These are phyloP conservation scores for Lactifluus rugatus DNA, from an alignment of 768 basidiomycete species.

Conservation along the genomic window DNA sequence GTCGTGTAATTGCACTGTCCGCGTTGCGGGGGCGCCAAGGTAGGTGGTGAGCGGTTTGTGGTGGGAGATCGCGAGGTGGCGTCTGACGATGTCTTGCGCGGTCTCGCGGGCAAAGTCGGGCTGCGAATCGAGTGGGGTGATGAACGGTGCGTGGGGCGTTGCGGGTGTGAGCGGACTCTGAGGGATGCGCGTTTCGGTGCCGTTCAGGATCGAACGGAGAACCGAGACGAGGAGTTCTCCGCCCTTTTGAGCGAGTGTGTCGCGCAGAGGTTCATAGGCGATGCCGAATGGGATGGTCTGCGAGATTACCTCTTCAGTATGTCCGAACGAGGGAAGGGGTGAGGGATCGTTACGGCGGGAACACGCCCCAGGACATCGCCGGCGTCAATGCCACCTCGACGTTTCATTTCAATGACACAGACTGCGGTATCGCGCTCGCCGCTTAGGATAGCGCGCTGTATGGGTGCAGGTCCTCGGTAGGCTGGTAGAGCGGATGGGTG, in stretches of 20 bases:
- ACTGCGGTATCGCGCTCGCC: constrained; percentile 66
- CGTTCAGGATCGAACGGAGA: constrained; percentile 51
- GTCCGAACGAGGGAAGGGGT: neutral
- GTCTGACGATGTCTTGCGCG: constrained; percentile 44
- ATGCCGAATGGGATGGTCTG: constrained; percentile 46
- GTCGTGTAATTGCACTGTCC: constrained; percentile 26
- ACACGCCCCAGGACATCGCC: constrained; percentile 57
- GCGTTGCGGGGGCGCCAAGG: constrained; percentile 20
- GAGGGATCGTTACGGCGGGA: constrained; percentile 37
- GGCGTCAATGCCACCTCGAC: constrained; percentile 59
- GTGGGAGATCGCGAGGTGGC: constrained; percentile 57
- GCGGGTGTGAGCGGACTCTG: constrained; percentile 5
- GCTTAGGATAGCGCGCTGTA: constrained; percentile 72
- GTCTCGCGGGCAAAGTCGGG: constrained; percentile 50
- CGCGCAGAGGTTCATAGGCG: constrained; percentile 47
- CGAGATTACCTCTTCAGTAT: neutral
- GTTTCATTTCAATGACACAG: constrained; percentile 61
- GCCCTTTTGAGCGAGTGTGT: constrained; percentile 49
- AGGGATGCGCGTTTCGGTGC: constrained; percentile 34
- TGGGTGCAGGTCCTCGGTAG: constrained; percentile 87
- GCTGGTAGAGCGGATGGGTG: constrained; percentile 82
- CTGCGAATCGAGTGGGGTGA: constrained; percentile 41
- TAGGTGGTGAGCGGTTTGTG: constrained; percentile 34
- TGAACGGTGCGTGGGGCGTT: constrained; percentile 47
- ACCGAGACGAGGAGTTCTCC: constrained; percentile 64